These are phyloP conservation scores for Solanum ahanhuiri DNA, from an alignment of 257 asterid species.

Conservation along the genomic window DNA sequence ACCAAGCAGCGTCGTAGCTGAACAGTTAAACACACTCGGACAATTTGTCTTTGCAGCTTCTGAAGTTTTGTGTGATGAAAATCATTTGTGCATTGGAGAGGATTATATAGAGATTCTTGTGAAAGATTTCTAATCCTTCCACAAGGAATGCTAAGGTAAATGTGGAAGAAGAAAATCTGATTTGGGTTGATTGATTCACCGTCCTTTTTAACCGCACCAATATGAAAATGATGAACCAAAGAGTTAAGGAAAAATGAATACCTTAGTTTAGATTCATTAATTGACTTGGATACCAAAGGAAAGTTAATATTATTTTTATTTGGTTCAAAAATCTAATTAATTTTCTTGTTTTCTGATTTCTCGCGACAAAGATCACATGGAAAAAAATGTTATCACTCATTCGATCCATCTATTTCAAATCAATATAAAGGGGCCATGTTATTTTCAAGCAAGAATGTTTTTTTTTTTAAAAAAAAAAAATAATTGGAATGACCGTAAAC, in stretches of 20 bases:
- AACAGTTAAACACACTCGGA: neutral
- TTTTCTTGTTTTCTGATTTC: neutral
- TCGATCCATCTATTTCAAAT: neutral
- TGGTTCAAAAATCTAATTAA: neutral
- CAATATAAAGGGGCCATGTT: neutral
- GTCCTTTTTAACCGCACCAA: neutral
- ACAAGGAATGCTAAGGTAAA: neutral
- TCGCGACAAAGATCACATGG: too few relatives aligned
- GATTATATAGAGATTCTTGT: neutral
- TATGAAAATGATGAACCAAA: neutral
- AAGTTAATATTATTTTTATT: too few relatives aligned
- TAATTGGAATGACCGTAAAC: neutral
- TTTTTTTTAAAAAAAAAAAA: too few relatives aligned
- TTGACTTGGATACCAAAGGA: neutral
- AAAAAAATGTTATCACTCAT: neutral
- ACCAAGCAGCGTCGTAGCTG: too few relatives aligned
- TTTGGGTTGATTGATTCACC: neutral
- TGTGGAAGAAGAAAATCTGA: neutral
- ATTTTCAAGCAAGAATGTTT: neutral
- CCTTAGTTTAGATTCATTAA: neutral
- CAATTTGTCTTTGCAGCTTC: neutral
- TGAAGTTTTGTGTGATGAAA: neutral
- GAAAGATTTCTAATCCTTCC: neutral
- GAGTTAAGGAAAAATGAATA: neutral
- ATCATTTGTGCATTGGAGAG: neutral